These are phyloP conservation scores for Hibiscus tridactylites DNA, from an alignment of 345 rosid species.

Conservation along the genomic window DNA sequence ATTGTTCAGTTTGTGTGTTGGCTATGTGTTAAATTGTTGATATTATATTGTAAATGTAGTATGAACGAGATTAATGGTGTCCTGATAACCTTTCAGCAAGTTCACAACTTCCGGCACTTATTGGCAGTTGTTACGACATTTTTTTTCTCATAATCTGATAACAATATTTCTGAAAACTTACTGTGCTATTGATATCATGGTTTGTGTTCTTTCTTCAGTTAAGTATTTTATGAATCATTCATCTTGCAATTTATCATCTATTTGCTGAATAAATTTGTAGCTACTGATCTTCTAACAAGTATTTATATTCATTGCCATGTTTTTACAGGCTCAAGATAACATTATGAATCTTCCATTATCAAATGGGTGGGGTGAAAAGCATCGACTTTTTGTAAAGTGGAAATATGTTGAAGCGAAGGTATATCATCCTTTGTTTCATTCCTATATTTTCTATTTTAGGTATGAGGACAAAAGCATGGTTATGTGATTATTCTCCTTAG, in stretches of 20 bases:
- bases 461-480: neutral
- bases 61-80: neutral
- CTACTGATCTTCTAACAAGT: slow-evolving; percentile 14
- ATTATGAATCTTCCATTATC: slow-evolving; percentile 73
- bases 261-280: neutral
- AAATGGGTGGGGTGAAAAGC: slow-evolving; percentile 94
- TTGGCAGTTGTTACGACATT: neutral
- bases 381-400: slow-evolving; percentile 77
- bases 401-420: slow-evolving; percentile 87
- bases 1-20: neutral
- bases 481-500: neutral
- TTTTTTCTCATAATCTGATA: neutral
- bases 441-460: neutral
- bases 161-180: neutral
- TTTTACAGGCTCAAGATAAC: slow-evolving; percentile 86
- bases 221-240: neutral
- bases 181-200: neutral
- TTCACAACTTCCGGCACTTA: neutral
- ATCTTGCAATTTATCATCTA: neutral
- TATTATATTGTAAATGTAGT: neutral
- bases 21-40: neutral
- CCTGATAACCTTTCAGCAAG: neutral
- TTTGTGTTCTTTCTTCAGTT: neutral
- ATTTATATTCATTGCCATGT: slow-evolving; percentile 12
- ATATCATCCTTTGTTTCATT: slow-evolving; percentile 13